phyloP scores from a whole-genome alignment of 2,329 filamentous ascomycete genomes.

The Aspergillus proliferans region DNA sequence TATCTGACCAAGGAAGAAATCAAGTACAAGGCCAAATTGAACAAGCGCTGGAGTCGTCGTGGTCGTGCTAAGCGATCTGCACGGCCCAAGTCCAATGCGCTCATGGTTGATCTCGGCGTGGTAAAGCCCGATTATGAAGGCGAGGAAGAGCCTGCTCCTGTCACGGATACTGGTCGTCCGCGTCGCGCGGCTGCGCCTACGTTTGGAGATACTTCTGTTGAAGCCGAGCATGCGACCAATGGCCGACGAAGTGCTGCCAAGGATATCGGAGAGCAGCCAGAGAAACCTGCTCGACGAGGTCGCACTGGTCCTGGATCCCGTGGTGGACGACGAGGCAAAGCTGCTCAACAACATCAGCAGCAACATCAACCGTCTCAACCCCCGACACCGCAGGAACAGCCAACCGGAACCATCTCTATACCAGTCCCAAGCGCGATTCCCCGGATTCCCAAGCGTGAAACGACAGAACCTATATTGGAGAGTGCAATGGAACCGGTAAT shows the following conservation, averaged over 20 bases:
- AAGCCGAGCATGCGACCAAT: conserved; percentile 22
- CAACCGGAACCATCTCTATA: neutral
- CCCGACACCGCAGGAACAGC: conserved; percentile 8
- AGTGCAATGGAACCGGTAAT: conserved; percentile 12
- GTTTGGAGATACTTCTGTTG: conserved; percentile 37
- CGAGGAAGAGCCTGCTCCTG: conserved; percentile 38
- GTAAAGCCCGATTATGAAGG: conserved; percentile 39
- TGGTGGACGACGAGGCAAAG: conserved; percentile 30
- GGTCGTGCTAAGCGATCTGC: conserved; percentile 32
- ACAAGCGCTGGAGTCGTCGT: conserved; percentile 40
- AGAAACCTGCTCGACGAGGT: conserved; percentile 31
- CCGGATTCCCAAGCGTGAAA: conserved; percentile 22
- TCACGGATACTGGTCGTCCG: conserved; percentile 47
- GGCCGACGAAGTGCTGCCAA: conserved; percentile 29
- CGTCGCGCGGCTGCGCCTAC: conserved; percentile 46
- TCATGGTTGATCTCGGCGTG: conserved; percentile 42
- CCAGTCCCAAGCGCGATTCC: conserved; percentile 13
- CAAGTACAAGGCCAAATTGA: conserved; percentile 46
- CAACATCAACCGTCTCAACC: conserved; percentile 14
- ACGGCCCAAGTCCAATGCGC: conserved; percentile 43
- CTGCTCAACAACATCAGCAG: conserved; percentile 27
- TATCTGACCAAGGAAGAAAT: conserved; percentile 46
- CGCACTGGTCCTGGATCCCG: conserved; percentile 27
- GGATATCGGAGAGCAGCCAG: conserved; percentile 26
- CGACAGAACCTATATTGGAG: conserved; percentile 13